Evolutionary conservation across 768 basidiomycete species (phyloP), one percentile per base, ranked within the genome.

Genomic region (Tricholoma flavovirens): DNA sequence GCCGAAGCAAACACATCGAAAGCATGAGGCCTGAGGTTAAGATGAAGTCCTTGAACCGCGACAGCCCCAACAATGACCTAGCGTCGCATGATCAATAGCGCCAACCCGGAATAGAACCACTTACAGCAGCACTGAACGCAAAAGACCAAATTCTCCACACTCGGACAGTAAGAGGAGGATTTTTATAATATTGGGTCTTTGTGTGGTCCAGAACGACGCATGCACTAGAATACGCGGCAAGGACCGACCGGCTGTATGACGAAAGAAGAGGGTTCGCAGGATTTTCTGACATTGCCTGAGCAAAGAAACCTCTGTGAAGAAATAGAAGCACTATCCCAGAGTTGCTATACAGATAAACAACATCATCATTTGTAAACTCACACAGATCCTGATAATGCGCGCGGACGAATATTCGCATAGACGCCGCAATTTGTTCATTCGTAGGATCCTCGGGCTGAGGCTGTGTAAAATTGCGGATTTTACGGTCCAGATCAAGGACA

Each of bases 101-200:
- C 36, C 19, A 42, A 11, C 26, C 12, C 5, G 22, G 19, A 21
- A 54, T n/a, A 48, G 17, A 57, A 43, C 9, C 11, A 60, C 77
- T 66, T 64, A 83, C 82, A 36, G 81, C 75, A 14, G 84, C 77
- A 11, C 77, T 73, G 63, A 84, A 84, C 1, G 78, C 72, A 48
- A 77, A 69, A 1, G 82, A 75, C 84, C 84, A 86, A 54, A 83
- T 77, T 52, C 75, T 72, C 81, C 82, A 85, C 24, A 86, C 67
- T 14, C 83, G 75, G 36, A 76, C 67, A 49, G 76, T 72, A 10
- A 85, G 67, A 7, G 67, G 54, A 0, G 81, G 82, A 22, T 77
- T 73, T 56, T 74, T 71, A 10, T 59, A 53, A 57, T 74, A 82
- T 48, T 79, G 77, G 4, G 63, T 64, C 26, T 69, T 64, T 5